Base-by-base conservation (phyloP, 2,329 filamentous ascomycete genomes). In the Alternaria sp. region DNA sequence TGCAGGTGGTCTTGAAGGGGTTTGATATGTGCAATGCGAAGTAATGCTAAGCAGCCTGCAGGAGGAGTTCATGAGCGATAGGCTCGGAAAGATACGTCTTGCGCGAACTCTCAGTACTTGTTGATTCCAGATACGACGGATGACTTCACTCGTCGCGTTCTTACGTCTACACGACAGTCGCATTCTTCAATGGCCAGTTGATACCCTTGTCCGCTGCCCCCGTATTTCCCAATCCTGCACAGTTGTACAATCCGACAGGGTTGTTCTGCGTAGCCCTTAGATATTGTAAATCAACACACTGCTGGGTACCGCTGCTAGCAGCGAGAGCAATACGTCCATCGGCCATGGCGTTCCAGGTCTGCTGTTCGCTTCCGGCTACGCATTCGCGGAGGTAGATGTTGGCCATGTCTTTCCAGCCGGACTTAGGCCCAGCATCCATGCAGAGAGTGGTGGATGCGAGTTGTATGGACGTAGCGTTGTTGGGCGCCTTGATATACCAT, bases 261-360 rank as follows among this genome's bases (percentile, higher is more conserved):
- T 76, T 76, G 44, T 75, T 76, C 57, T 65, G 59, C 41, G 66
- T 72, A 9, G 74, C 74, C 7, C 62, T 55, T 53, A 77, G 59
- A 50, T 75, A 77, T 55, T 77, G 74, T 5, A 77, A 63, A 61
- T 77, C 73, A 14, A 76, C 60, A 57, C 74, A 76, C 52, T 75
- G 62, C 54, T 55, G 57, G 7, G 55, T 62, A 9, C 59, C 59
- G 8, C 14, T 52, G 27, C 49, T 46, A 27, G 55, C 55, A 16
- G 38, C 43, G 2, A 62, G 38, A 3, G 68, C 70, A 45, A 76
- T 75, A 3, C 74, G 63, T 7, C 74, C 74, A 54, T 77, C 74
- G 22, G 62, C 63, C 69, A 72, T 72, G 7, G 65, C 70, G 18
- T 62, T 62, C 71, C 70, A 76, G 28, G 71, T 68, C 57, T 76